Evolutionary conservation across 164 flowering plant genomes (phyloP).

Genomic region (Nelumbo lutea): DNA sequence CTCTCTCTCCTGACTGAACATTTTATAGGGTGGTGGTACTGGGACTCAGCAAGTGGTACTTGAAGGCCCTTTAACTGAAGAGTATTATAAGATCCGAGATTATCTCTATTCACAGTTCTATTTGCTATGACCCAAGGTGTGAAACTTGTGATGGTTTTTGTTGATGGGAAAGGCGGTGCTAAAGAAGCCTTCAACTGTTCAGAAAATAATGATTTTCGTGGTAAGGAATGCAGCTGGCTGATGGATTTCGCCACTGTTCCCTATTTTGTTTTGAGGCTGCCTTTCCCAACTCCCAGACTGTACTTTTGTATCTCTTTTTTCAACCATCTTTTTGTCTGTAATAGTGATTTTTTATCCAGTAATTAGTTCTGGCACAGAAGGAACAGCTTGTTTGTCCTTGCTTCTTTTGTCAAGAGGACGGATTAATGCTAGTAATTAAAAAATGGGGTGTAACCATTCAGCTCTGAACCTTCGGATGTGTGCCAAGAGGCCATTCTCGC

Average conservation of each 20-base stretch:
- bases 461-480: too few relatives aligned
- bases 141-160: neutral
- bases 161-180: neutral
- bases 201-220: neutral
- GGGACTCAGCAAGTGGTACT: conserved; percentile 78
- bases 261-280: too few relatives aligned
- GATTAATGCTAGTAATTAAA: too few relatives aligned
- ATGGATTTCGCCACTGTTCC: neutral
- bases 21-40: conserved; percentile 57
- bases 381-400: too few relatives aligned
- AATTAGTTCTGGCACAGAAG: too few relatives aligned
- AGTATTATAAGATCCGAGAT: conserved; percentile 83
- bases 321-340: too few relatives aligned
- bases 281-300: too few relatives aligned
- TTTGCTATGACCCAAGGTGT: conserved; percentile 35
- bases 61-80: conserved; percentile 88
- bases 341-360: too few relatives aligned
- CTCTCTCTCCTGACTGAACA: neutral
- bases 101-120: conserved; percentile 86
- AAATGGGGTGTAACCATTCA: too few relatives aligned
- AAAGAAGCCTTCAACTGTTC: neutral
- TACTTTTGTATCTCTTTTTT: too few relatives aligned
- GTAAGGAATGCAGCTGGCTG: neutral
- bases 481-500: too few relatives aligned
- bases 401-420: too few relatives aligned